phyloP scores from a whole-genome alignment of 108 stramenopile species.

The Nitzschia sp. region DNA sequence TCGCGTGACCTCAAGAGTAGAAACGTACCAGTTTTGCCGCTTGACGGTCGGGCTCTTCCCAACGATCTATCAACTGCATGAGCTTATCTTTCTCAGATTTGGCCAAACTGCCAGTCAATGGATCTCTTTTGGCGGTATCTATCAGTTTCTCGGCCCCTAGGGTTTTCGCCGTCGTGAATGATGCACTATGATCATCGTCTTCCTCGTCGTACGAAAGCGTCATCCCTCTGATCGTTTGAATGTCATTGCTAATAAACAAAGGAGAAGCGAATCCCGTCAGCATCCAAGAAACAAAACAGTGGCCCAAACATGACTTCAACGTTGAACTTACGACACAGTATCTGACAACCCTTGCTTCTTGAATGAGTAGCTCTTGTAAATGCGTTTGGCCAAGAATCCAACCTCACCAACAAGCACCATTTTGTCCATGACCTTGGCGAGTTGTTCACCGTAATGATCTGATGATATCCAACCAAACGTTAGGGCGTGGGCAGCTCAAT shows the following conservation, averaged over 20 bases:
- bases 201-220: not conserved
- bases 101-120: constrained; percentile 11
- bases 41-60: constrained; percentile 62
- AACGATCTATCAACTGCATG: constrained; percentile 47
- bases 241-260: not conserved
- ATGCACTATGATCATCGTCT: not conserved
- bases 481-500: not conserved
- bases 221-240: not conserved
- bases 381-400: constrained; percentile 24
- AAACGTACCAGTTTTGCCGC: constrained; percentile 15
- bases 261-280: no score
- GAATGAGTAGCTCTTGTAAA: not conserved
- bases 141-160: constrained; percentile 2
- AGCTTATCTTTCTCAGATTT: constrained; percentile 25
- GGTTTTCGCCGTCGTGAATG: constrained; percentile 1
- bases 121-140: constrained; percentile 11
- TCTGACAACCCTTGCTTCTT: not conserved
- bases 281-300: no score
- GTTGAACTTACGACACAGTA: not conserved
- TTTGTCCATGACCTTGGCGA: constrained; percentile 63
- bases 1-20: no score
- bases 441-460: constrained; percentile 53
- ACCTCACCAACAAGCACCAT: constrained; percentile 68
- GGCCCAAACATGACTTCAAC: no score
- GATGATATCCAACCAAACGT: not conserved